phyloP scores from a whole-genome alignment of 495 filamentous ascomycete species.

The Usnea hakonensis region DNA sequence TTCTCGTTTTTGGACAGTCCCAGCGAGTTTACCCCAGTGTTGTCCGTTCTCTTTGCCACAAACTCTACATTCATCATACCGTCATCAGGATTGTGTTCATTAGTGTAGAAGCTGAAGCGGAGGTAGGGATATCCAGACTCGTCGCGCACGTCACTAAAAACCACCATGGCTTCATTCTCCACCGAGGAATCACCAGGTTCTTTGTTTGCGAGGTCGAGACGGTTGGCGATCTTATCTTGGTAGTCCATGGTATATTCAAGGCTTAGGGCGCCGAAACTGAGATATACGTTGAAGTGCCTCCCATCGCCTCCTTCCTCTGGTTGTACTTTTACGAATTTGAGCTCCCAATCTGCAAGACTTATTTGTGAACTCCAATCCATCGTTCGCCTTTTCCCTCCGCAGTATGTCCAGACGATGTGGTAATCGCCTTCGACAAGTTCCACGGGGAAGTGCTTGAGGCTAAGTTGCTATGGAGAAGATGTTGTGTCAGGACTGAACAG shows the following conservation, averaged over 20 bases:
- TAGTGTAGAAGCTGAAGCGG: constrained; percentile 17
- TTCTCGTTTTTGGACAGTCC: constrained; percentile 22
- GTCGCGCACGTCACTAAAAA: constrained; percentile 19
- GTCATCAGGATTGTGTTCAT: constrained; percentile 16
- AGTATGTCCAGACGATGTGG: constrained; percentile 20
- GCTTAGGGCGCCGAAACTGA: constrained; percentile 22
- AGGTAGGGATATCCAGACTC: constrained; percentile 23
- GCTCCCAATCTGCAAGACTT: constrained; percentile 12
- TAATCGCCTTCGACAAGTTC: constrained; percentile 18
- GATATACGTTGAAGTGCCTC: constrained; percentile 15
- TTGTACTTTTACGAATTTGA: constrained; percentile 2
- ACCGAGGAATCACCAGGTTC: constrained; percentile 16
- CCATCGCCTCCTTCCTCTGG: constrained; percentile 13
- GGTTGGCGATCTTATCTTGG: constrained; percentile 24
- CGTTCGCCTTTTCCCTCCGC: constrained; percentile 17
- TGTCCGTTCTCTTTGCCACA: constrained; percentile 21
- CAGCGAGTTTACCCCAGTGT: constrained; percentile 15
- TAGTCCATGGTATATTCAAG: constrained; percentile 24
- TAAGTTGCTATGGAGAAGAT: constrained; percentile 5
- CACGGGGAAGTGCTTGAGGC: constrained; percentile 6
- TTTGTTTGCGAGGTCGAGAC: constrained; percentile 20
- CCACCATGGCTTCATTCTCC: constrained; percentile 18
- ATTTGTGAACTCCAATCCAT: constrained; percentile 16
- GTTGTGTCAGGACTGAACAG: background rate
- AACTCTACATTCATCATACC: constrained; percentile 26